Conservation (phyloP, 1,284 basidiomycete species). For the Malassezia slooffiae region DNA sequence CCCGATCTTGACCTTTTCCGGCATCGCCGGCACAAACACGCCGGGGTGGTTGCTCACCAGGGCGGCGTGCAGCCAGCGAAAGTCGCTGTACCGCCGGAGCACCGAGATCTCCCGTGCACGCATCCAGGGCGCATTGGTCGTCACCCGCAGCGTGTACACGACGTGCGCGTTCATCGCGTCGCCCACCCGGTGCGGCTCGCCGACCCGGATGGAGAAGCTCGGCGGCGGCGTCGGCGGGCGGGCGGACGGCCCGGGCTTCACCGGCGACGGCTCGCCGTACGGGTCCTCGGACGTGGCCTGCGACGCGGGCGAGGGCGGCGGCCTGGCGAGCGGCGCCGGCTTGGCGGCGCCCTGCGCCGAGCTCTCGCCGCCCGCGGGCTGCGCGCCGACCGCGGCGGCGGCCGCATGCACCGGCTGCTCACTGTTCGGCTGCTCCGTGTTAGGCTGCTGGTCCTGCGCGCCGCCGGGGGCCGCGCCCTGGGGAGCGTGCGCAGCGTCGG, state of each 20-base stretch:
- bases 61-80: slow-evolving; percentile 88
- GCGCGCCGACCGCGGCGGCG: not conserved
- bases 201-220: slow-evolving; percentile 36
- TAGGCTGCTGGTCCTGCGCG: too few relatives aligned
- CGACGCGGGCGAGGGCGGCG: not conserved
- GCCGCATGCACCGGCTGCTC: not conserved
- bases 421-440: too few relatives aligned
- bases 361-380: not conserved
- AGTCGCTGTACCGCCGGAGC: slow-evolving; percentile 88
- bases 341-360: not conserved
- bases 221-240: slow-evolving; percentile 7
- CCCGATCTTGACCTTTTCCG: slow-evolving; percentile 78
- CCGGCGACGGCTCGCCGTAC: slow-evolving; percentile 12
- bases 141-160: slow-evolving; percentile 49
- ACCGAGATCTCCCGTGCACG: slow-evolving; percentile 52
- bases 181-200: slow-evolving; percentile 42
- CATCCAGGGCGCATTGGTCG: slow-evolving; percentile 28
- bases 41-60: slow-evolving; percentile 86
- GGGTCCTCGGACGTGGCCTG: not conserved
- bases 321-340: not conserved
- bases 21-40: slow-evolving; percentile 88
- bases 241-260: slow-evolving; percentile 14
- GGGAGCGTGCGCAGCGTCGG: too few relatives aligned
- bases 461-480: too few relatives aligned
- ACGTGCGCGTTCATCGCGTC: slow-evolving; percentile 43